A percentile compares a stretch with the other conserved stretches of the same genome.
These are phyloP conservation scores for Cutaneotrichosporon dermatis DNA, from an alignment of 1,284 basidiomycete genomes.

Conservation along the genomic window DNA sequence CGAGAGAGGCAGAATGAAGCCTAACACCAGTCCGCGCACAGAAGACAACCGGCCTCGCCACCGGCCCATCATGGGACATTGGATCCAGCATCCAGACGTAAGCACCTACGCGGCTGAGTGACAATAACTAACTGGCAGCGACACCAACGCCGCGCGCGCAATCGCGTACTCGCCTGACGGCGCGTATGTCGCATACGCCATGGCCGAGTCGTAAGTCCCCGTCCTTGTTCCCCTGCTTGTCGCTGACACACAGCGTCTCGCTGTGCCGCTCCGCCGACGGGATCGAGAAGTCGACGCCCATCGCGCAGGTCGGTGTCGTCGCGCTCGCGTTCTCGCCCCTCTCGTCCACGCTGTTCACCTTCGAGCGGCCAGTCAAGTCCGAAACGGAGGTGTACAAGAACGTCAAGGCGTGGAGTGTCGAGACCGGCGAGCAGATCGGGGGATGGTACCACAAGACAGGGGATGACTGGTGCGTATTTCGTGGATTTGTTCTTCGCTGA, in stretches of 20 bases:
- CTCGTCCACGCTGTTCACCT: constrained; percentile 87
- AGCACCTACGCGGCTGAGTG: not conserved
- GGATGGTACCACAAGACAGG: constrained; percentile 46
- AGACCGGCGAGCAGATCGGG: constrained; percentile 40
- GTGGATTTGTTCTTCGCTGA: not conserved
- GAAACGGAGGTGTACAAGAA: constrained; percentile 48
- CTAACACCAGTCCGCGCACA: constrained; percentile 72
- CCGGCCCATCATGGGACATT: constrained; percentile 71
- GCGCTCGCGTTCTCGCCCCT: constrained; percentile 88
- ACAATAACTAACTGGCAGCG: constrained; percentile 56
- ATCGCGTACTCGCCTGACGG: constrained; percentile 86
- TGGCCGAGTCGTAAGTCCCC: constrained; percentile 62
- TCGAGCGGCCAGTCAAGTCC: constrained; percentile 65
- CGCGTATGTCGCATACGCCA: constrained; percentile 75
- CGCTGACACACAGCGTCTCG: constrained; percentile 33
- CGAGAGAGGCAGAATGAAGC: not conserved
- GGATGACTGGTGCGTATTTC: constrained; percentile 41
- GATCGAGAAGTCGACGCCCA: constrained; percentile 22
- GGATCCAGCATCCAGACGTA: constrained; percentile 59
- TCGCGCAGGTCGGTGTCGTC: constrained; percentile 62
- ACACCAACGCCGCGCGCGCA: constrained; percentile 55
- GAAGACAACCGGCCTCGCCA: constrained; percentile 82
- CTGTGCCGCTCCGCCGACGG: constrained; percentile 31
- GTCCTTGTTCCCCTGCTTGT: not conserved
- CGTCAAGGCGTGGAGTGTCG: constrained; percentile 44